Evolutionary conservation across 2,329 filamentous ascomycete species (phyloP).

Genomic region (Colletotrichum godetiae): DNA sequence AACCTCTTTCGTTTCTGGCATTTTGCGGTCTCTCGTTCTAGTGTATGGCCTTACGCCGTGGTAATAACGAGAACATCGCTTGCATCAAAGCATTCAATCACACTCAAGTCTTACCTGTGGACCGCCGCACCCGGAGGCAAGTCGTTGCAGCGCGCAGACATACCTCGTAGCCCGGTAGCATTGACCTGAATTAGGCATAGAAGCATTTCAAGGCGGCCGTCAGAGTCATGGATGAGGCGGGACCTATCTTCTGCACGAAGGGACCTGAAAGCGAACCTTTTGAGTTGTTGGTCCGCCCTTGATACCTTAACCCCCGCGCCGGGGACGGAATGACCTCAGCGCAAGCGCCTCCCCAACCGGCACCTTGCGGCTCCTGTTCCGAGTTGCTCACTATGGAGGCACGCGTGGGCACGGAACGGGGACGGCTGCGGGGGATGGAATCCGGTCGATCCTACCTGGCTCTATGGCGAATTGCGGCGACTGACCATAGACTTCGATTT

Average conservation of each 20-base stretch:
- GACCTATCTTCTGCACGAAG: constrained; percentile 11
- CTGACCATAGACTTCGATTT: background rate
- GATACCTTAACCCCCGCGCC: background rate
- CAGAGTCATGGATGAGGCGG: background rate
- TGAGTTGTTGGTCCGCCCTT: background rate
- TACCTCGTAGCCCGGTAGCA: background rate
- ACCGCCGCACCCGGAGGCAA: background rate
- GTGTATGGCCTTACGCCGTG: background rate
- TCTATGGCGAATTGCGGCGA: background rate
- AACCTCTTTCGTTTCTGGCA: background rate
- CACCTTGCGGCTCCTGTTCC: background rate
- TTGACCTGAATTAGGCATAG: background rate
- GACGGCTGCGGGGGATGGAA: background rate
- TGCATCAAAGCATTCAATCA: constrained; percentile 11
- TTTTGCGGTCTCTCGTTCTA: background rate
- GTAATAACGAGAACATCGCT: background rate
- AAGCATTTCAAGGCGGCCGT: no score
- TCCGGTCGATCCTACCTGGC: background rate
- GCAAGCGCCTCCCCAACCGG: background rate
- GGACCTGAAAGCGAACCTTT: constrained; percentile 13
- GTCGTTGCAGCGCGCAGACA: background rate
- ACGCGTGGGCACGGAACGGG: background rate
- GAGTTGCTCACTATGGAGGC: background rate
- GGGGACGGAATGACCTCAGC: background rate
- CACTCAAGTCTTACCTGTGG: background rate